phyloP scores from a whole-genome alignment of 2,329 filamentous ascomycete genomes.

The Orbilia brochopaga region DNA sequence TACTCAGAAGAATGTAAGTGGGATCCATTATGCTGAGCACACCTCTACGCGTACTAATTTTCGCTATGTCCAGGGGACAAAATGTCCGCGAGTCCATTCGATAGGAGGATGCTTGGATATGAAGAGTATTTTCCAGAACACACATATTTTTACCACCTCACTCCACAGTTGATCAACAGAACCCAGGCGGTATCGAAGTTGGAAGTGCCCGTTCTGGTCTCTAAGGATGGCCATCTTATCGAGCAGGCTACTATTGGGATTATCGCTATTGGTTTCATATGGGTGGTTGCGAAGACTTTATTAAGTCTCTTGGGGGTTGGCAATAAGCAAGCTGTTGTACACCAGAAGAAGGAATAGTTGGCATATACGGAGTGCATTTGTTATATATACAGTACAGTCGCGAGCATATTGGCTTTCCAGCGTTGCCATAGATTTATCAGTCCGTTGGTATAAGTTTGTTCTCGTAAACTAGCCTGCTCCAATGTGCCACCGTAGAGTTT shows the following conservation, averaged over 20 bases:
- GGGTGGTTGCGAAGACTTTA: constrained; percentile 47
- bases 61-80: constrained; percentile 38
- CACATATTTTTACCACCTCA: constrained; percentile 53
- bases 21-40: not conserved
- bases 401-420: too few relatives aligned
- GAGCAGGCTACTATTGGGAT: constrained; percentile 52
- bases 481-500: too few relatives aligned
- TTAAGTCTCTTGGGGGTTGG: constrained; percentile 22
- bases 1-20: constrained; percentile 29
- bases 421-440: too few relatives aligned
- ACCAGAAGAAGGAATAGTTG: constrained; percentile 36
- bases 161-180: constrained; percentile 47
- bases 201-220: constrained; percentile 52
- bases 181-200: constrained; percentile 38
- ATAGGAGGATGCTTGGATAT: constrained; percentile 52
- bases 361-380: too few relatives aligned
- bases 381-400: too few relatives aligned
- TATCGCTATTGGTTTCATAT: constrained; percentile 53
- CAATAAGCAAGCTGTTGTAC: constrained; percentile 15
- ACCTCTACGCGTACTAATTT: constrained; percentile 1
- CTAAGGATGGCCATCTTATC: constrained; percentile 44
- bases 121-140: constrained; percentile 53
- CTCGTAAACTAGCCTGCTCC: too few relatives aligned
- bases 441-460: too few relatives aligned
- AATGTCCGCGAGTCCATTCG: constrained; percentile 53